These are phyloP conservation scores for Ceratocystis lukuohia DNA, from an alignment of 2,329 filamentous ascomycete genomes.

Conservation along the genomic window DNA sequence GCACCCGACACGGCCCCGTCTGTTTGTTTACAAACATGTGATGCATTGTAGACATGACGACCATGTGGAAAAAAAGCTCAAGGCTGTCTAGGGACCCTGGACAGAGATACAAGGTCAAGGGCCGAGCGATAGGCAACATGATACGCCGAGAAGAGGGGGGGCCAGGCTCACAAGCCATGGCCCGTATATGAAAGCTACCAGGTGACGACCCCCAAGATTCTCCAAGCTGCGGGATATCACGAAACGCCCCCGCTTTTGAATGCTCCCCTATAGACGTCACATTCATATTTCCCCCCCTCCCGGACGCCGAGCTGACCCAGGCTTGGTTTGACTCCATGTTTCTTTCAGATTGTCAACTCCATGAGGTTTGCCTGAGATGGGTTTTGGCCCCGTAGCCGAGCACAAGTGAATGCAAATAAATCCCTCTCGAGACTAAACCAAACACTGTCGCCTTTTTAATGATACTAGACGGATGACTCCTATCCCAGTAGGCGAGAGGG, in stretches of 20 bases:
- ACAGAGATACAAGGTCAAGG: not conserved
- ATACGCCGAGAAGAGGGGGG: not conserved
- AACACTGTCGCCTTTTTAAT: not conserved
- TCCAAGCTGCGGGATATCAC: slow-evolving; percentile 7
- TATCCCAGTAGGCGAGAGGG: not conserved
- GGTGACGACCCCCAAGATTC: not conserved
- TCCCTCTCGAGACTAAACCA: not conserved
- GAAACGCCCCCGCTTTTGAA: slow-evolving; percentile 11
- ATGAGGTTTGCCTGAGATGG: not conserved
- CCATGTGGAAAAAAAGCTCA: not conserved
- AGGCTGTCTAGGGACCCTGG: not conserved
- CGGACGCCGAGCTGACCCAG: not conserved
- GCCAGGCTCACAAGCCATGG: not conserved
- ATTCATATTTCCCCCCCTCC: not conserved
- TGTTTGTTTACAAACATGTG: not conserved
- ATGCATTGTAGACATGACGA: slow-evolving; percentile 7
- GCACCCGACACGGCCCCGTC: not conserved
- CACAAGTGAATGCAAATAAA: not conserved
- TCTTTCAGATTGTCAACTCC: not conserved
- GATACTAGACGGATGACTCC: not conserved
- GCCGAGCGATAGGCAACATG: not conserved
- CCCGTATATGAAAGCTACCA: not conserved
- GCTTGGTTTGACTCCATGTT: not conserved
- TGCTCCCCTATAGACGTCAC: not conserved
- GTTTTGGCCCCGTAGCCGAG: not conserved